Percentiles rank a stretch among this genome's conserved stretches.
phyloP scores from a whole-genome alignment of 768 basidiomycete species.

The Hypsizygus marmoreus region DNA sequence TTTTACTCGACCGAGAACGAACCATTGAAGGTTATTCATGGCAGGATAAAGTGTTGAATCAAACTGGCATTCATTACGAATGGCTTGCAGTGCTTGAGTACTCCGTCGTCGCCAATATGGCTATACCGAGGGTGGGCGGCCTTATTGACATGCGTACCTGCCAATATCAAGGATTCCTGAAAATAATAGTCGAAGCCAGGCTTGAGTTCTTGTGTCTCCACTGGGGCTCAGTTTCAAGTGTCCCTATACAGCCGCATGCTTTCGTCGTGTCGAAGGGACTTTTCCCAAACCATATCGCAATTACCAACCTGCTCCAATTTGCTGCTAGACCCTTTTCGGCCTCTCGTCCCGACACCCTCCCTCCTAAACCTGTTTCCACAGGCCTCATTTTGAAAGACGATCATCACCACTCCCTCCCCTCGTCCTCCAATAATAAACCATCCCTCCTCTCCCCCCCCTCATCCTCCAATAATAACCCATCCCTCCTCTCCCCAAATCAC shows the following conservation, averaged over 20 bases:
- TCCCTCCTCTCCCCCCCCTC: too few relatives aligned
- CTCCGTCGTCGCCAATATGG: conserved; percentile 6
- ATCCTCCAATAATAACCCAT: too few relatives aligned
- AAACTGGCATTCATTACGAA: conserved; percentile 5
- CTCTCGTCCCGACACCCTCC: too few relatives aligned
- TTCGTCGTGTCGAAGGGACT: background rate
- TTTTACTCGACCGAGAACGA: background rate
- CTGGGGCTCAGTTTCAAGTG: background rate
- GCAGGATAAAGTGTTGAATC: conserved; percentile 6
- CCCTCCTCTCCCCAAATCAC: background rate
- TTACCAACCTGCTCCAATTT: too few relatives aligned
- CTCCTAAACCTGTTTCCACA: too few relatives aligned
- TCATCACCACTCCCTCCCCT: too few relatives aligned
- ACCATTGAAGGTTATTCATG: background rate
- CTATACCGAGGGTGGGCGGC: conserved; percentile 5
- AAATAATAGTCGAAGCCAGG: background rate
- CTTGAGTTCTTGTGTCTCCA: background rate
- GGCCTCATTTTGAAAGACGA: too few relatives aligned
- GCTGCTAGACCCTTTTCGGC: too few relatives aligned
- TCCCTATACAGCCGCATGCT: background rate
- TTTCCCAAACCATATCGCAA: background rate
- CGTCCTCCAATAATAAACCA: too few relatives aligned
- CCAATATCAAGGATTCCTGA: background rate
- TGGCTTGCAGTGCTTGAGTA: conserved; percentile 12
- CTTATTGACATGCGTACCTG: conserved; percentile 10